These are phyloP conservation scores for Aspergillus ostianus DNA, from an alignment of 495 filamentous ascomycete genomes.

Conservation along the genomic window DNA sequence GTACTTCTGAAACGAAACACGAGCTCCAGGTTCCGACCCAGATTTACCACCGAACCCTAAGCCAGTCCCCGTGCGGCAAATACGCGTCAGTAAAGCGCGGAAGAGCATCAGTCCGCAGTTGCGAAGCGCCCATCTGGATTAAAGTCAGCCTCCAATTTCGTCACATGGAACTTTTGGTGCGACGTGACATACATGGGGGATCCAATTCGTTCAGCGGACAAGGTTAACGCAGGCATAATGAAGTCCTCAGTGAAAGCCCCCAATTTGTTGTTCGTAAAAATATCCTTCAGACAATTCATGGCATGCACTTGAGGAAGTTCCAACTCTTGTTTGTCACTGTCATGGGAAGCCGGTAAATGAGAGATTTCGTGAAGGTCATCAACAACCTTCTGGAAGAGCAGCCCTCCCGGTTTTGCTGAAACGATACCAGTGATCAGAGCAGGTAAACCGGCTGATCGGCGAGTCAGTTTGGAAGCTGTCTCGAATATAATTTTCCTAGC, in stretches of 20 bases:
- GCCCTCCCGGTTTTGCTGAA: slow-evolving; percentile 33
- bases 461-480: slow-evolving; percentile 74
- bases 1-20: slow-evolving; percentile 60
- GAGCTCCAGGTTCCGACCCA: slow-evolving; percentile 41
- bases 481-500: slow-evolving; percentile 62
- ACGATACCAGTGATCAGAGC: slow-evolving; percentile 78
- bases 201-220: slow-evolving; percentile 70
- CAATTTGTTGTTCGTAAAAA: slow-evolving; percentile 76
- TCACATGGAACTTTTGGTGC: not conserved
- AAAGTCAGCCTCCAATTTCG: slow-evolving; percentile 14
- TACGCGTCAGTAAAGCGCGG: slow-evolving; percentile 72
- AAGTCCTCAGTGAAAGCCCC: slow-evolving; percentile 61
- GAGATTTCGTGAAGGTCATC: slow-evolving; percentile 57
- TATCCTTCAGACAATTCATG: slow-evolving; percentile 84
- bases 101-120: slow-evolving; percentile 92
- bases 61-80: slow-evolving; percentile 44
- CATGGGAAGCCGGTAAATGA: slow-evolving; percentile 47
- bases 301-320: slow-evolving; percentile 91
- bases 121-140: slow-evolving; percentile 77
- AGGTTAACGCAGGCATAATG: slow-evolving; percentile 66
- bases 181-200: slow-evolving; percentile 51
- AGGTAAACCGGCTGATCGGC: slow-evolving; percentile 89
- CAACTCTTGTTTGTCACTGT: slow-evolving; percentile 42
- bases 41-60: slow-evolving; percentile 43
- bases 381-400: slow-evolving; percentile 50